phyloP scores from a whole-genome alignment of 2,329 filamentous ascomycete genomes.

The Shiraia sp. region DNA sequence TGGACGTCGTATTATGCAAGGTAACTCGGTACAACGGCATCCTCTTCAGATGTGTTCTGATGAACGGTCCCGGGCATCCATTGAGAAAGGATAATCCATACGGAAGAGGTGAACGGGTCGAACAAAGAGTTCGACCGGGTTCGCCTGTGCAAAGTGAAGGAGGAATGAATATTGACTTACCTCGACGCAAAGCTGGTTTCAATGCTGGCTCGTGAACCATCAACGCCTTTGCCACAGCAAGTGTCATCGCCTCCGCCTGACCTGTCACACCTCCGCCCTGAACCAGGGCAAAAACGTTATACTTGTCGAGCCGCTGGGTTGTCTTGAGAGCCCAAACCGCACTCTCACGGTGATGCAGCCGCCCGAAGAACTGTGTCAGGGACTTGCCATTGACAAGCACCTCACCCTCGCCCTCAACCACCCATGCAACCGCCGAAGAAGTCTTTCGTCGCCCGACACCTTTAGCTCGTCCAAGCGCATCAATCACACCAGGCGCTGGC shows the following conservation, averaged over 20 bases:
- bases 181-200: conserved; percentile 84
- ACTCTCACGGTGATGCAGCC: conserved; percentile 92
- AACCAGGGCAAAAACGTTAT: conserved; percentile 90
- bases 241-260: conserved; percentile 90
- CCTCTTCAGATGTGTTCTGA: conserved; percentile 6
- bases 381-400: conserved; percentile 87
- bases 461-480: conserved; percentile 75
- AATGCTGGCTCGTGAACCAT: conserved; percentile 89
- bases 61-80: conserved; percentile 5
- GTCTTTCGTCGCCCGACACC: conserved; percentile 87
- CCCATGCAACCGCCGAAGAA: conserved; percentile 79
- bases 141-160: conserved; percentile 9
- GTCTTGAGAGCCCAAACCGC: conserved; percentile 87
- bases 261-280: conserved; percentile 89
- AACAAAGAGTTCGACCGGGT: conserved; percentile 2
- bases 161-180: conserved; percentile 60
- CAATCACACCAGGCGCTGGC: conserved; percentile 67
- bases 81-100: not conserved
- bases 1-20: conserved; percentile 11
- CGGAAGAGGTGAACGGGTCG: conserved; percentile 1
- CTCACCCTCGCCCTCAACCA: conserved; percentile 92
- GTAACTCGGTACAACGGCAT: conserved; percentile 7
- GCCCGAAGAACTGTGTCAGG: conserved; percentile 79
- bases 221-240: conserved; percentile 86
- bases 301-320: conserved; percentile 86